Conservation (phyloP, 2,329 filamentous ascomycete species). For the Ceratocystis albifundus region DNA sequence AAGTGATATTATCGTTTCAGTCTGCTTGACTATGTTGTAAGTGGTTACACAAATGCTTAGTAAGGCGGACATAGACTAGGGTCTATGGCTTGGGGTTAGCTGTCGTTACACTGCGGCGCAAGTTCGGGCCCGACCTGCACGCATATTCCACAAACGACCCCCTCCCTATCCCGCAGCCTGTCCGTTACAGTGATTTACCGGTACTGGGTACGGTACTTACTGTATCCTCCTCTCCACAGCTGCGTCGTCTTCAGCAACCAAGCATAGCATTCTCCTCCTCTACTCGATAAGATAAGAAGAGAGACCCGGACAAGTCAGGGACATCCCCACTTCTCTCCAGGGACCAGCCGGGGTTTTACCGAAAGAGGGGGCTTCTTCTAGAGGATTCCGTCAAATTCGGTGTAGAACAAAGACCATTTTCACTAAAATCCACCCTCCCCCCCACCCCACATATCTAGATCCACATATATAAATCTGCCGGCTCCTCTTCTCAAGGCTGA, state of each 20-base stretch:
- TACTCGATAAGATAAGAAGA: slow-evolving; percentile 18
- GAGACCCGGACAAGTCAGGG: neutral
- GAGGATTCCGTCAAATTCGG: slow-evolving; percentile 19
- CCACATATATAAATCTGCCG: neutral
- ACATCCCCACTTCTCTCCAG: neutral
- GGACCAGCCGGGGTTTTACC: slow-evolving; percentile 19
- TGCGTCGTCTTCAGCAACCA: neutral
- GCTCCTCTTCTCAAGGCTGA: neutral
- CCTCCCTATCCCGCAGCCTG: neutral
- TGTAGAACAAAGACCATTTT: neutral
- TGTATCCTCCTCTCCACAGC: neutral
- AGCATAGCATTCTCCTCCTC: neutral
- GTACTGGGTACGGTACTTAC: too few relatives aligned
- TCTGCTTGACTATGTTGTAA: too few relatives aligned
- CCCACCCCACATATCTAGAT: neutral
- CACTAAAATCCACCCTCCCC: neutral
- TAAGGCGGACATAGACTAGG: too few relatives aligned
- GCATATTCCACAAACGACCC: neutral
- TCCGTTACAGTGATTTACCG: neutral
- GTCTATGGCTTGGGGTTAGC: too few relatives aligned
- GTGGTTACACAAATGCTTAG: too few relatives aligned
- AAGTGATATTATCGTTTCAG: too few relatives aligned
- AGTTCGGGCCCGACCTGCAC: neutral
- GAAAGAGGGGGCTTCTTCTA: slow-evolving; percentile 20
- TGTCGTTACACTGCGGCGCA: too few relatives aligned